Evolutionary conservation across 768 basidiomycete species (phyloP), one percentile per base, ranked within the genome.

Genomic region (Chalciporus sphaerocephalus): DNA sequence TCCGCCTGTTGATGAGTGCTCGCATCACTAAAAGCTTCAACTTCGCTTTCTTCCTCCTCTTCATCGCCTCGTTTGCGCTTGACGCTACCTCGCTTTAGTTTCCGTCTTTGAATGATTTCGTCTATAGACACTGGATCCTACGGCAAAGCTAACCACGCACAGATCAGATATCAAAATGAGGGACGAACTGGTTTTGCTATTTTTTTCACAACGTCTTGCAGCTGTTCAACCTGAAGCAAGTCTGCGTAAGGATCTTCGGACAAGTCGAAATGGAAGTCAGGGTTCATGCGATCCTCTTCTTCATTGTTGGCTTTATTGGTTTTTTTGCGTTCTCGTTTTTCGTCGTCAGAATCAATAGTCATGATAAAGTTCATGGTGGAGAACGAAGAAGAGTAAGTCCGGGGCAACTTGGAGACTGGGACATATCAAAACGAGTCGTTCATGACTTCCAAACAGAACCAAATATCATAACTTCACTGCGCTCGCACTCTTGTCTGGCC

Each of bases 71-170:
- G 67, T 69, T 89, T 90, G 44, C 90, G 79, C 59, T 92, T 88
- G 8, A 69, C 64, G 42, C 68, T 66, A 22, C 59, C 54, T 25
- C 52, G 56, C 52, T 64, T 53, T 46, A 82, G 56, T 59, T 72
- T 77, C 57, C 82, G 75, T 46, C 85, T 78, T 40, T 83, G 83
- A 64, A 97, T 94, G 49, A 97, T 94, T 58, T 95, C 91, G 63
- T 95, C 87, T 9, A 97, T 84, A 36, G 85, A 90, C 42, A 95
- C 80, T n/a, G 84, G 83, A 61, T 78, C 70, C 85, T 90, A 51
- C 44, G 20, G 47, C 30, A 28, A 41, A 33, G 53, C 42, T 43
- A 50, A 28, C 50, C 24, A 45, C 25, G 9, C 24, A 34, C 36
- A 33, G 15, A 17, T 24, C 24, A 21, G 15, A 32, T n/a, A 32